A percentile compares a stretch with the other conserved stretches of the same genome.
These are phyloP conservation scores for Angophora floribunda DNA, from an alignment of 345 rosid genomes.

Conservation along the genomic window DNA sequence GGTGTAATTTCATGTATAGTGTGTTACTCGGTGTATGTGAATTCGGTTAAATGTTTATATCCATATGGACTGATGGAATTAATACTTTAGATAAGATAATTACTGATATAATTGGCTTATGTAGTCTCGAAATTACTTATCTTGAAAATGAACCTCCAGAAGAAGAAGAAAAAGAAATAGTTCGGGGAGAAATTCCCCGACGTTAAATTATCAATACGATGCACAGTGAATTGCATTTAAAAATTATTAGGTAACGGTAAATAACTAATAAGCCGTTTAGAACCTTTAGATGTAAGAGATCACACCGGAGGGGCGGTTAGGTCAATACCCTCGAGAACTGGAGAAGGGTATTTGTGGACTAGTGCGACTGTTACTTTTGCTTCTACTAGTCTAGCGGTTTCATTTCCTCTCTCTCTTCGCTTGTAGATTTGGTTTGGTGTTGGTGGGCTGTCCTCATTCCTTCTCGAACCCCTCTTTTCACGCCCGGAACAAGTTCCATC, in stretches of 20 bases:
- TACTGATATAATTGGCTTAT: neutral
- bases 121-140: neutral
- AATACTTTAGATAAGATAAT: neutral
- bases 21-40: neutral
- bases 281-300: neutral
- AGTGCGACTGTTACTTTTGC: neutral
- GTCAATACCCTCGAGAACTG: neutral
- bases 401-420: neutral
- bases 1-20: neutral
- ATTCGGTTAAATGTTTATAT: neutral
- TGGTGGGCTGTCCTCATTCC: conserved; percentile 14
- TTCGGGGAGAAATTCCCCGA: neutral
- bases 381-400: neutral
- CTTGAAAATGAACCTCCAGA: neutral
- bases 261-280: neutral
- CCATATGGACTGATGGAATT: neutral
- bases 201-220: neutral
- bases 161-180: neutral
- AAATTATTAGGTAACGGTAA: neutral
- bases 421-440: conserved; percentile 21
- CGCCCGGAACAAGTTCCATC: neutral
- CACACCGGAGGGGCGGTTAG: neutral
- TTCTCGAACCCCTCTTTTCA: conserved; percentile 1
- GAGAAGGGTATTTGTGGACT: neutral
- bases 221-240: neutral